phyloP scores from a whole-genome alignment of 371 early-diverging fungal species.

The Phascolomyces articulosus region DNA sequence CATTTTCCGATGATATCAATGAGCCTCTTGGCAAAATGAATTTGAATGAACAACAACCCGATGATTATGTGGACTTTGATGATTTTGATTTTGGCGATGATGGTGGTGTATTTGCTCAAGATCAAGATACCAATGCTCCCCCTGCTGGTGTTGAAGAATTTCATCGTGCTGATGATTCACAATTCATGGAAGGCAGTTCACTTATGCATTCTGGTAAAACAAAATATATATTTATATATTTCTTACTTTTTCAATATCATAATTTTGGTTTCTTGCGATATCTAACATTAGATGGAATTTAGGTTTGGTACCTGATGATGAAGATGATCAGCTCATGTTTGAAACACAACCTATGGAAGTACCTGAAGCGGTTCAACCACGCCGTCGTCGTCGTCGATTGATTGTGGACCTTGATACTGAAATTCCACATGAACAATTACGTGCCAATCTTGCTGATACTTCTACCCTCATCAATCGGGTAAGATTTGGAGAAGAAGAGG shows the following conservation, averaged over 20 bases:
- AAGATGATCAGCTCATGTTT: conserved; percentile 27
- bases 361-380: conserved; percentile 12
- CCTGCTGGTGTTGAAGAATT: conserved; percentile 4
- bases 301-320: conserved; percentile 34
- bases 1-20: conserved; percentile 24
- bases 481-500: not conserved
- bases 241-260: no score
- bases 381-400: conserved; percentile 57
- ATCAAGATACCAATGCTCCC: conserved; percentile 13
- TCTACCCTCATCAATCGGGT: conserved; percentile 33
- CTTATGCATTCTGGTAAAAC: conserved; percentile 29
- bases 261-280: no score
- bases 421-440: conserved; percentile 61
- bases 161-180: conserved; percentile 9
- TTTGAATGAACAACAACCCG: conserved; percentile 29
- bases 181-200: conserved; percentile 13
- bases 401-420: conserved; percentile 74
- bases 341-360: conserved; percentile 22
- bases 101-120: not conserved
- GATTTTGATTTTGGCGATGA: conserved; percentile 59
- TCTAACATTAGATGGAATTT: not conserved
- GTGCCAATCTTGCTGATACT: conserved; percentile 53
- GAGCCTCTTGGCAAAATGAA: conserved; percentile 47
- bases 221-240: no score
- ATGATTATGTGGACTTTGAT: conserved; percentile 43